phyloP scores from a whole-genome alignment of 352 stramenopile species.

The Blastocystis sp. region DNA sequence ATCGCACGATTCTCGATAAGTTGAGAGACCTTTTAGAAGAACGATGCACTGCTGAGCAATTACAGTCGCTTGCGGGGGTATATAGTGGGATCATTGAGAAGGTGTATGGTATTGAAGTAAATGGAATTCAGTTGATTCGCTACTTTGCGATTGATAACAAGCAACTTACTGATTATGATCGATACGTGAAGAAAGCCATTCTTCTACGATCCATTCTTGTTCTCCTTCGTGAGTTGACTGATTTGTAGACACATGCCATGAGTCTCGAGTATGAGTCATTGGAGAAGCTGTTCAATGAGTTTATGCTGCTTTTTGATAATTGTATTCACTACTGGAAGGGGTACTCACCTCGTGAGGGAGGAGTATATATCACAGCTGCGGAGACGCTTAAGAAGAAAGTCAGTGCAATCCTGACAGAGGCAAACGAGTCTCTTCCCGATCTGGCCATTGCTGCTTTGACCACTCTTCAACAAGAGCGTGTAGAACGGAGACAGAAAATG shows the following conservation, averaged over 20 bases:
- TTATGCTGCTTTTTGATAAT: constrained; percentile 42
- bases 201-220: constrained; percentile 15
- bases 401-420: not conserved
- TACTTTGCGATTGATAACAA: constrained; percentile 45
- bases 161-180: constrained; percentile 9
- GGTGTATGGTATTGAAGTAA: constrained; percentile 2
- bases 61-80: not conserved
- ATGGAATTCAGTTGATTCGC: constrained; percentile 34
- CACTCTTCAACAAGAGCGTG: not conserved
- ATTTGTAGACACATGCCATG: not conserved
- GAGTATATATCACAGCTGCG: constrained; percentile 11
- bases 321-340: constrained; percentile 41
- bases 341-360: not conserved
- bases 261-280: not conserved
- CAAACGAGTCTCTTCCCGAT: not conserved
- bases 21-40: not conserved
- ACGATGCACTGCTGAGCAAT: not conserved
- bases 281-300: constrained; percentile 19
- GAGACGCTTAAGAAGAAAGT: not conserved
- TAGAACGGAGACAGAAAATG: not conserved
- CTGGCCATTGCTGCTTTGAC: not conserved
- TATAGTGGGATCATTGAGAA: constrained; percentile 14
- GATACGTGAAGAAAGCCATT: constrained; percentile 57
- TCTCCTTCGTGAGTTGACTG: not conserved
- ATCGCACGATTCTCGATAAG: not conserved